Base-by-base conservation (phyloP, 805 yeast genomes). In the Starmerella powellii region DNA sequence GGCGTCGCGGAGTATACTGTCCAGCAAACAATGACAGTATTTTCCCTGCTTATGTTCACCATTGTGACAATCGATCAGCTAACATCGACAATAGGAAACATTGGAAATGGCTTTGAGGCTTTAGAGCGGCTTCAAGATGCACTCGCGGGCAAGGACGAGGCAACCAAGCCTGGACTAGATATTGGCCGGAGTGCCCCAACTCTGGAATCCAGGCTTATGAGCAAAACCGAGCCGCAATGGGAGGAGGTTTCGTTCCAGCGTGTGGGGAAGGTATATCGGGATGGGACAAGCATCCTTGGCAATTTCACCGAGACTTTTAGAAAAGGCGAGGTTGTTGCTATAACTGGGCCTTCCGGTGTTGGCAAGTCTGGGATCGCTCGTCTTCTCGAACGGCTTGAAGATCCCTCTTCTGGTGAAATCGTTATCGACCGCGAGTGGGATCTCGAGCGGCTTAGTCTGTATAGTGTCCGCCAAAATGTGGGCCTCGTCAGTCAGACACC, bases 261-360 rank as follows among this genome's bases (percentile, higher is more conserved):
- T 5, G 44, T 48, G 2, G 46, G 49, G 3, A 34, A 46, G 13
- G 20, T 11, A 17, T 26, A 17, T 15, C 17, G 65, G 6, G 28
- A 45, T 26, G 50, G 51, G 2, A 31, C 36, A 2, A 10, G 17
- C 2, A 63, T 71, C 3, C 63, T 80, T 26, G 59, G 63, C 1
- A 52, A 67, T 24, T 51, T 81, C 6, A 58, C 60, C 8, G 61
- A 80, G 26, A 33, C 45, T 0, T 56, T 87, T 2, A 23, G 53
- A 0, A 52, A 62, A 10, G 72, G 73, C 16, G 73, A 74, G 42
- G 64, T 72, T 0, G 64, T 80, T 17, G 91, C 83, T 0, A 59
- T 91, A 1, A 73, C 78, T 3, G 99, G 98, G 0, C 75, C 72
- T 28, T 83, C 96, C 2, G 99, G 99, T 0, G 71, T 80, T 12